Conservation (phyloP, 2,329 filamentous ascomycete genomes). For the Phialocephala sp. region DNA sequence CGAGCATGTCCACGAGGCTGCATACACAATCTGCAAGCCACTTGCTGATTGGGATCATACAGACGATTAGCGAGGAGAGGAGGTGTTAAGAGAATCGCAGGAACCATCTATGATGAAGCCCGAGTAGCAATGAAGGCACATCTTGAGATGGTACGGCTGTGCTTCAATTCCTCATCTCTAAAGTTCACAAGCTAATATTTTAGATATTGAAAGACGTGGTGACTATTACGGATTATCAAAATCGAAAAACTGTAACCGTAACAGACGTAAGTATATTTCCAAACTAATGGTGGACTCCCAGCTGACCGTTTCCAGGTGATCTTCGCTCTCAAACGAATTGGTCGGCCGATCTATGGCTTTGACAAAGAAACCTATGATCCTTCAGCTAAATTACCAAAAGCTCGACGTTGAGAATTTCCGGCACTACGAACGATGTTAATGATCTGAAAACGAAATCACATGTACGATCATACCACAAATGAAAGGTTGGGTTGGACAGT, state of each 20-base stretch:
- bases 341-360: constrained; percentile 63
- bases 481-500: background rate
- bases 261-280: constrained; percentile 57
- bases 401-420: background rate
- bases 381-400: constrained; percentile 3
- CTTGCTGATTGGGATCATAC: constrained; percentile 15
- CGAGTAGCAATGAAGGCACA: constrained; percentile 56
- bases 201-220: constrained; percentile 60
- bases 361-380: constrained; percentile 47
- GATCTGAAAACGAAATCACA: background rate
- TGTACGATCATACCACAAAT: constrained; percentile 4
- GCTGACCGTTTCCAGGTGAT: constrained; percentile 55
- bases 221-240: constrained; percentile 57
- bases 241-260: constrained; percentile 66
- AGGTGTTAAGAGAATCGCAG: constrained; percentile 76
- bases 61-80: constrained; percentile 75
- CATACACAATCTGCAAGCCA: background rate
- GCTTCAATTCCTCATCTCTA: background rate
- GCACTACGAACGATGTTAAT: background rate
- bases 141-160: constrained; percentile 51
- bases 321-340: constrained; percentile 53
- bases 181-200: background rate
- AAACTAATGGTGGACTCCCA: background rate
- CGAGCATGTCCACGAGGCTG: background rate
- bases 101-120: constrained; percentile 65